A percentile compares a stretch with the other conserved stretches of the same genome.
Evolutionary conservation across 306 rosid species (phyloP).

Genomic region (Oemleria cerasiformis): DNA sequence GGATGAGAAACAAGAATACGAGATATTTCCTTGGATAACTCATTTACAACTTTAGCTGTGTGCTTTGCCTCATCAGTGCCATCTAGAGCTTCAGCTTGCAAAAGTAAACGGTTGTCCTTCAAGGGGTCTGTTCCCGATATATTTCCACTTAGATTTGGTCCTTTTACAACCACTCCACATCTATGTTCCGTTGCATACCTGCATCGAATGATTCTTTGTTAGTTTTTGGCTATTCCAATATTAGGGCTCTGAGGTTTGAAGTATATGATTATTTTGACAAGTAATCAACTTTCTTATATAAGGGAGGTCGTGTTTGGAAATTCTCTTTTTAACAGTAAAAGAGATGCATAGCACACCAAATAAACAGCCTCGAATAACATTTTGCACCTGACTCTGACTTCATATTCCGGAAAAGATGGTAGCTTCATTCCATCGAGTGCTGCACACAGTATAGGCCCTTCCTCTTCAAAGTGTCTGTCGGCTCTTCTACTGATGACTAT

Average conservation of each 20-base stretch:
- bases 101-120: conserved; percentile 86
- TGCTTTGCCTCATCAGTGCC: conserved; percentile 77
- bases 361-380: conserved; percentile 25
- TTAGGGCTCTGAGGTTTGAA: neutral
- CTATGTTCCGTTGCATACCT: conserved; percentile 99
- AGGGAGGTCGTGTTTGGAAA: conserved; percentile 10
- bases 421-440: conserved; percentile 87
- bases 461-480: conserved; percentile 94
- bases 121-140: conserved; percentile 94
- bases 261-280: neutral
- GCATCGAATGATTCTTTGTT: conserved; percentile 11
- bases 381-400: conserved; percentile 89
- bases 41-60: conserved; percentile 77
- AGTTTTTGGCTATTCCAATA: neutral
- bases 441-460: conserved; percentile 89
- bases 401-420: conserved; percentile 84
- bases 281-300: neutral
- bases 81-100: conserved; percentile 88
- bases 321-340: conserved; percentile 6
- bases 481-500: conserved; percentile 83
- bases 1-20: conserved; percentile 81
- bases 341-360: conserved; percentile 21
- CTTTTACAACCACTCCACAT: conserved; percentile 95
- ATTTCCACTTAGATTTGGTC: conserved; percentile 88
- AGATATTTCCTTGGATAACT: conserved; percentile 88